Percentiles rank a stretch among this genome's conserved stretches.
phyloP scores from a whole-genome alignment of 2,329 filamentous ascomycete species.

The Hortaea werneckii region DNA sequence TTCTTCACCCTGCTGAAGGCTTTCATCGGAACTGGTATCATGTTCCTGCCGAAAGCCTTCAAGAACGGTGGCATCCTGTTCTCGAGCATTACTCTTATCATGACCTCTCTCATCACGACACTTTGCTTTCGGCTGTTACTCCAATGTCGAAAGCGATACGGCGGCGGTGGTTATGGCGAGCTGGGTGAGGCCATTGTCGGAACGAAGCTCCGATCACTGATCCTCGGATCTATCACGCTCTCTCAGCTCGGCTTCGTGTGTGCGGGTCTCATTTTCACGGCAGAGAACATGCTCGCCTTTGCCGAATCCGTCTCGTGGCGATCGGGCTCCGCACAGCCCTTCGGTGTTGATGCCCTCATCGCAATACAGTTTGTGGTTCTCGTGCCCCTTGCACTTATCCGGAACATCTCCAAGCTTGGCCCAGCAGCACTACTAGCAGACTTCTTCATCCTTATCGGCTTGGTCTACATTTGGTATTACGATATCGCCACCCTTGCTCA shows the following conservation, averaged over 20 bases:
- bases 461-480: conserved; percentile 64
- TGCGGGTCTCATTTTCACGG: conserved; percentile 66
- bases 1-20: conserved; percentile 73
- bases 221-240: conserved; percentile 59
- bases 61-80: conserved; percentile 69
- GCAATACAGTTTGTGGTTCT: conserved; percentile 54
- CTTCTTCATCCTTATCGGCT: conserved; percentile 59
- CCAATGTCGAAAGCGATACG: conserved; percentile 52
- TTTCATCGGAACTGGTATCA: conserved; percentile 70
- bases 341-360: conserved; percentile 52
- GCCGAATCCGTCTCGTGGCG: conserved; percentile 47
- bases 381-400: conserved; percentile 58
- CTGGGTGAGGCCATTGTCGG: conserved; percentile 59
- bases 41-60: conserved; percentile 73
- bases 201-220: conserved; percentile 51
- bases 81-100: conserved; percentile 57
- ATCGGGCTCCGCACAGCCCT: conserved; percentile 31
- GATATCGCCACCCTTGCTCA: conserved; percentile 49
- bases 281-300: conserved; percentile 62
- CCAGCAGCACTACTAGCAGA: conserved; percentile 60
- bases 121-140: conserved; percentile 64
- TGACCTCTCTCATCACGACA: conserved; percentile 56
- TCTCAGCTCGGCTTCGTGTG: conserved; percentile 73
- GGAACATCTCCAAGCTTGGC: conserved; percentile 66
- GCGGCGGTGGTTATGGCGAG: conserved; percentile 63